Base-by-base conservation (phyloP, 1,284 basidiomycete genomes). In the Peniophora sp. region DNA sequence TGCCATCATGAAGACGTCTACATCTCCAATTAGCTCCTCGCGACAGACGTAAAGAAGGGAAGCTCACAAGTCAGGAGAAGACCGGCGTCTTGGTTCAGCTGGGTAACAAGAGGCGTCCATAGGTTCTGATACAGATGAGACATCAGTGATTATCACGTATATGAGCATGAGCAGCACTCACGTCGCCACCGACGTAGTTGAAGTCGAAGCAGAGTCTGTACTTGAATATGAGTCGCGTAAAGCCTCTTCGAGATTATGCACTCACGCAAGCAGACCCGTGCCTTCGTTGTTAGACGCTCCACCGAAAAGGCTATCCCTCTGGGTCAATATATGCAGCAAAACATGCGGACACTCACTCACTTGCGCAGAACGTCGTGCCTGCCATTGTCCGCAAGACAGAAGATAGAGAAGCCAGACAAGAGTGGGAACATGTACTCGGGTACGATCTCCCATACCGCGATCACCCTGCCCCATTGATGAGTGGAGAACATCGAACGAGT, bases 161-260 rank as follows among this genome's bases (percentile, higher is more conserved):
- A 10, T 41, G 19, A 41, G 6, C 8, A 41, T 5, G n/a, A 5
- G 38, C 5, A 8, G 53, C n/a, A 52, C 63, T 58, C 58, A 64
- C 65, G 23, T 34, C 64, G 19, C 70, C 68, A 14, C 73, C 77
- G 52, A 81, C 70, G 59, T 77, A 77, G 52, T 76, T 75, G 79
- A 78, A 82, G 58, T 81, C 79, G n/a, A 80, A 65, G 52, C 68
- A 78, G 16, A 78, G 52, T 8, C 75, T 69, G n/a, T n/a, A n/a
- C n/a, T 55, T 79, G 75, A 19, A 74, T 62, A 2, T 78, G 77
- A 20, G 77, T 65, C 12, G 74, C 75, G 62, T 62, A 6, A n/a
- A 32, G 39, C 6, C 8, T 41, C 39, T 16, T 20, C 6, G 12
- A 20, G 20, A 6, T 45, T 22, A 45, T 16, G 38, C 38, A 41